Evolutionary conservation across 2,329 filamentous ascomycete genomes (phyloP).

Genomic region (Aspergillus costaricaensis): DNA sequence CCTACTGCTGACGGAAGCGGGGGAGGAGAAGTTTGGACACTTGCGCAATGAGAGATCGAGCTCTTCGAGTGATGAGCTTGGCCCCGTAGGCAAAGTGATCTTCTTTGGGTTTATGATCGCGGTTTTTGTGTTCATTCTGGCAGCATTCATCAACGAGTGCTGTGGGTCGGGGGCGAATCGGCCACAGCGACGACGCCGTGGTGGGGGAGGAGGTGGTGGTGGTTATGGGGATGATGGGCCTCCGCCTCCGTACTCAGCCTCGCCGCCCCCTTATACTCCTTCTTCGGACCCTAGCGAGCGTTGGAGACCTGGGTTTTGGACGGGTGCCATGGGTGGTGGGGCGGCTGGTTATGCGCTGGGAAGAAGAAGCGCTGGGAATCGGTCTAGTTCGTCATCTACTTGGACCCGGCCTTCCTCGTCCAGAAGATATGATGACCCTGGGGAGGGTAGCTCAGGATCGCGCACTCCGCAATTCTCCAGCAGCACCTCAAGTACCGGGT

Average conservation of each 20-base stretch:
- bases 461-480: slow-evolving; percentile 37
- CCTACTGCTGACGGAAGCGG: slow-evolving; percentile 73
- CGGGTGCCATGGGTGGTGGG: slow-evolving; percentile 45
- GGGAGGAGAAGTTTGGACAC: slow-evolving; percentile 68
- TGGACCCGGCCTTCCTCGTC: slow-evolving; percentile 19
- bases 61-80: slow-evolving; percentile 2
- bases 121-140: slow-evolving; percentile 31
- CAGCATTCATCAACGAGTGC: slow-evolving; percentile 25
- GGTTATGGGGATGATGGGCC: slow-evolving; percentile 20
- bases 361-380: slow-evolving; percentile 24
- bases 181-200: slow-evolving; percentile 22
- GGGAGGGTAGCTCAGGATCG: slow-evolving; percentile 37
- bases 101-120: slow-evolving; percentile 38
- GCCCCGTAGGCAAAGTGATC: slow-evolving; percentile 28
- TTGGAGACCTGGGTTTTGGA: slow-evolving; percentile 53
- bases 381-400: slow-evolving; percentile 18
- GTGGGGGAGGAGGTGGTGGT: slow-evolving; percentile 37
- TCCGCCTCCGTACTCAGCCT: slow-evolving; percentile 29
- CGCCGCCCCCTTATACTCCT: slow-evolving; percentile 45
- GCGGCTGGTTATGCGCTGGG: slow-evolving; percentile 47
- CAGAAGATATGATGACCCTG: slow-evolving; percentile 26
- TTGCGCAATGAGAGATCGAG: background rate
- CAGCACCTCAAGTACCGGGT: slow-evolving; percentile 43
- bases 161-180: slow-evolving; percentile 27
- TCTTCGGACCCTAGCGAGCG: slow-evolving; percentile 29